Percentiles rank a stretch among this genome's conserved stretches.
phyloP scores from a whole-genome alignment of 306 rosid genomes.

The Castanospermum australe region DNA sequence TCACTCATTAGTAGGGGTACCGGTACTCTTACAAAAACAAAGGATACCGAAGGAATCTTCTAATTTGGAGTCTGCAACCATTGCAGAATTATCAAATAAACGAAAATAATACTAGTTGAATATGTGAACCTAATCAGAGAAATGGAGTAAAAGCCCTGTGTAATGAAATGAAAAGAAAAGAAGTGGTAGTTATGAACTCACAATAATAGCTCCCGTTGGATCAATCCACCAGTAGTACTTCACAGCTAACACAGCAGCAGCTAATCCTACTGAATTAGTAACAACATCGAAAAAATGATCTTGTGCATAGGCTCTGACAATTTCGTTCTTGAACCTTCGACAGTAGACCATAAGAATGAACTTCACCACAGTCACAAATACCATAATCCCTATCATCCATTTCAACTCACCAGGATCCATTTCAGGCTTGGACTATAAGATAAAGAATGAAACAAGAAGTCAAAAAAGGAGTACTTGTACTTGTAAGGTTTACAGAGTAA shows the following conservation, averaged over 20 bases:
- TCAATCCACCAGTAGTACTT: conserved; percentile 59
- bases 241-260: conserved; percentile 58
- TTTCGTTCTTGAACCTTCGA: conserved; percentile 55
- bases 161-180: neutral
- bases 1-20: too few species aligned
- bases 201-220: conserved; percentile 68
- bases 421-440: conserved; percentile 28
- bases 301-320: conserved; percentile 61
- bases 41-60: too few species aligned
- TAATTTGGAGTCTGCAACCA: neutral
- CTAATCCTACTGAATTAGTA: conserved; percentile 66
- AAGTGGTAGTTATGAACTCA: conserved; percentile 32
- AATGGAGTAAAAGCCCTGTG: neutral
- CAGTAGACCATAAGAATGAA: conserved; percentile 61
- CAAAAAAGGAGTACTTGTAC: neutral
- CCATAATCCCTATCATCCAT: conserved; percentile 64
- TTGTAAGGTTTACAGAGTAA: neutral
- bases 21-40: too few species aligned
- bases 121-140: neutral
- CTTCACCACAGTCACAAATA: conserved; percentile 55
- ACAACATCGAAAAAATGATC: conserved; percentile 62
- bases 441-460: neutral
- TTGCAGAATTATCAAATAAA: neutral
- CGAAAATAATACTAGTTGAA: neutral
- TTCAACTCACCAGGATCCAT: conserved; percentile 24